Percentiles rank a stretch among this genome's conserved stretches.
Conservation (phyloP, 352 stramenopile species). For the Pythium aphanidermatum region DNA sequence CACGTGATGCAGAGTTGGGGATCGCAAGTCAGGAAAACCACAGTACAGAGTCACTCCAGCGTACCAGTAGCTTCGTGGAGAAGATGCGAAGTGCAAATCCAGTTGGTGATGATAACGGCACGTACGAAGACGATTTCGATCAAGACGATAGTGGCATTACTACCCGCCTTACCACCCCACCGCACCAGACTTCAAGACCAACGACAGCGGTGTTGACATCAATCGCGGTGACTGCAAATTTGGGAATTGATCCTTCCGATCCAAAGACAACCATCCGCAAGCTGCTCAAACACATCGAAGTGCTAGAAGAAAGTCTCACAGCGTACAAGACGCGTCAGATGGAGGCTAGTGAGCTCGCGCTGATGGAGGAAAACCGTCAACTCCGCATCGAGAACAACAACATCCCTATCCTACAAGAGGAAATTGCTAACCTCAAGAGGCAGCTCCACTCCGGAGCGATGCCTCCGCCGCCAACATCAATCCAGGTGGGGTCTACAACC, state of each 20-base stretch:
- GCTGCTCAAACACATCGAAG: conserved; percentile 78
- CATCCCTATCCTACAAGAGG: conserved; percentile 70
- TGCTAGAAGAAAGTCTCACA: conserved; percentile 58
- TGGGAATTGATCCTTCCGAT: conserved; percentile 71
- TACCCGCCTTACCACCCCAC: too few relatives aligned
- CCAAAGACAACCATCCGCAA: conserved; percentile 78
- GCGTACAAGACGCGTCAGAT: conserved; percentile 49
- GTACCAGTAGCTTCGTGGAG: conserved; percentile 36
- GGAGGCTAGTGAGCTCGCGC: conserved; percentile 35
- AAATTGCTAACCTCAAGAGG: conserved; percentile 67
- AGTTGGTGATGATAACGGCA: conserved; percentile 1
- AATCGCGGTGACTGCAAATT: conserved; percentile 36
- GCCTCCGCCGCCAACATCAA: conserved; percentile 6
- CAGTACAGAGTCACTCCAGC: conserved; percentile 10
- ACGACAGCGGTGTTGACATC: conserved; percentile 17
- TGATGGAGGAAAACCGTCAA: conserved; percentile 57
- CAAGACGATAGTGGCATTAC: background rate
- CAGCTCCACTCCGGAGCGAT: too few relatives aligned
- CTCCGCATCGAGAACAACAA: conserved; percentile 83
- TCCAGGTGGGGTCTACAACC: conserved; percentile 1
- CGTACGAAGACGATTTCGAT: background rate
- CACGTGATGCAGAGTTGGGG: conserved; percentile 25
- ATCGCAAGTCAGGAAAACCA: conserved; percentile 5
- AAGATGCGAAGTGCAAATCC: conserved; percentile 58
- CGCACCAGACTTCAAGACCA: background rate